phyloP scores from a whole-genome alignment of 345 rosid genomes.

The Iberis pinnata region DNA sequence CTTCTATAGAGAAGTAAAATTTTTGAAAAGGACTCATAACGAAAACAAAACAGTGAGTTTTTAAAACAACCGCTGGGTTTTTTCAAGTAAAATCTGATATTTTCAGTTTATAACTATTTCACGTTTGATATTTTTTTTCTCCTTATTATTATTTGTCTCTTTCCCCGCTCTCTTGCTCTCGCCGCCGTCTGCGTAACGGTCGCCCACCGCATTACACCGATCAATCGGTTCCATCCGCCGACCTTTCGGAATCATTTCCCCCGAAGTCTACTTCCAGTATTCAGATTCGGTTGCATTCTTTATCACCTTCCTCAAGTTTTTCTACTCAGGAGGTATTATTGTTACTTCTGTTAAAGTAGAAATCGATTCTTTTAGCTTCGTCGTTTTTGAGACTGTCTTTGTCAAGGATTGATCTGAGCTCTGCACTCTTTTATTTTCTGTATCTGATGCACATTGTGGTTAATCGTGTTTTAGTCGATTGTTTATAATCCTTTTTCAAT shows the following conservation, averaged over 20 bases:
- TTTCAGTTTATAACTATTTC: too few species aligned
- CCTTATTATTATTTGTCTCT: constrained; percentile 22
- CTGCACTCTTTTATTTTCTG: neutral
- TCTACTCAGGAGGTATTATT: constrained; percentile 16
- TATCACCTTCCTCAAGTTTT: constrained; percentile 5
- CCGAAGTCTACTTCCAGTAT: neutral
- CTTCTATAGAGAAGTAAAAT: too few species aligned
- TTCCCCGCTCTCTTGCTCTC: constrained; percentile 35
- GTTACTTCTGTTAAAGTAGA: constrained; percentile 12
- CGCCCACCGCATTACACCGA: constrained; percentile 31
- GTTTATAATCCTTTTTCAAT: constrained; percentile 13
- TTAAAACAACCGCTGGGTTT: too few species aligned
- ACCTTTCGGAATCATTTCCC: neutral
- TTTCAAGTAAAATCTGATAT: too few species aligned
- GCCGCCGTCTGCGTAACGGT: constrained; percentile 44
- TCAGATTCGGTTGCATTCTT: constrained; percentile 20
- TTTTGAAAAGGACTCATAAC: too few species aligned
- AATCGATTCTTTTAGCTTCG: constrained; percentile 8
- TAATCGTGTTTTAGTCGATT: neutral
- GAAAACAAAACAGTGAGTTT: too few species aligned
- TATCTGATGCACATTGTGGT: neutral
- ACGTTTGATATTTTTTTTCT: too few species aligned
- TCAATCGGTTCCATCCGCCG: constrained; percentile 10
- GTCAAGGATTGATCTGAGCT: constrained; percentile 17
- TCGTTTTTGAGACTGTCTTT: constrained; percentile 6